Conservation (phyloP, 129 eudicot genomes). For the Arctium lappa region DNA sequence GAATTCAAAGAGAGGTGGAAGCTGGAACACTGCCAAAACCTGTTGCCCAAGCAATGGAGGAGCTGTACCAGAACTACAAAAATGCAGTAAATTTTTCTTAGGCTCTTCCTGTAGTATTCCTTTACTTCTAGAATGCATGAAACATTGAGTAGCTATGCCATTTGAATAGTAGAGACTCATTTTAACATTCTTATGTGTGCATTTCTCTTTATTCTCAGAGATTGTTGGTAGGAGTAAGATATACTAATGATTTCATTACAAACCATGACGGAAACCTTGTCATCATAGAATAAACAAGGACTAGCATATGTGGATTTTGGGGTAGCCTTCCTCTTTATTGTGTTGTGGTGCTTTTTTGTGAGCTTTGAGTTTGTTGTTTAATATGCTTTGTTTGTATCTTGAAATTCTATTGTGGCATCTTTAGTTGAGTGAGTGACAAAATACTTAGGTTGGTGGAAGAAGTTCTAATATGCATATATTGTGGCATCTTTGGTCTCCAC, state of each 20-base stretch:
- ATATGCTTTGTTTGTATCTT: not conserved
- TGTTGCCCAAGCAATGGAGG: slow-evolving; percentile 80
- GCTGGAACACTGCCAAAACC: slow-evolving; percentile 65
- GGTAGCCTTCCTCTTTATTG: not conserved
- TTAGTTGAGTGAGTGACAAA: not conserved
- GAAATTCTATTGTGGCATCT: not conserved
- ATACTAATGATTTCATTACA: not conserved
- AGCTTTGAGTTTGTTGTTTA: not conserved
- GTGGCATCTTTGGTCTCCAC: not conserved
- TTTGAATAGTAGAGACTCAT: slow-evolving; percentile 1
- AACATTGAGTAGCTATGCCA: slow-evolving; percentile 10
- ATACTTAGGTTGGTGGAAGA: not conserved
- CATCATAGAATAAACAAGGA: not conserved
- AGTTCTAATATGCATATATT: no score
- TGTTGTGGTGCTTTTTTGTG: not conserved
- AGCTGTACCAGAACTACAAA: slow-evolving; percentile 76
- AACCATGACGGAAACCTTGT: not conserved
- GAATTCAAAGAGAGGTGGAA: slow-evolving; percentile 72
- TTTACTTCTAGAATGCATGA: slow-evolving; percentile 13
- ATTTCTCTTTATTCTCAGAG: not conserved
- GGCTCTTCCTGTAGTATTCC: slow-evolving; percentile 15
- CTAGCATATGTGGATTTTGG: not conserved
- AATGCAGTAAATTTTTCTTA: slow-evolving; percentile 64
- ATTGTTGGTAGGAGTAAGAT: not conserved
- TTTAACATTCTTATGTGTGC: not conserved